phyloP scores from a whole-genome alignment of 169 alveolate species.

The Sarcocystis neurona region DNA sequence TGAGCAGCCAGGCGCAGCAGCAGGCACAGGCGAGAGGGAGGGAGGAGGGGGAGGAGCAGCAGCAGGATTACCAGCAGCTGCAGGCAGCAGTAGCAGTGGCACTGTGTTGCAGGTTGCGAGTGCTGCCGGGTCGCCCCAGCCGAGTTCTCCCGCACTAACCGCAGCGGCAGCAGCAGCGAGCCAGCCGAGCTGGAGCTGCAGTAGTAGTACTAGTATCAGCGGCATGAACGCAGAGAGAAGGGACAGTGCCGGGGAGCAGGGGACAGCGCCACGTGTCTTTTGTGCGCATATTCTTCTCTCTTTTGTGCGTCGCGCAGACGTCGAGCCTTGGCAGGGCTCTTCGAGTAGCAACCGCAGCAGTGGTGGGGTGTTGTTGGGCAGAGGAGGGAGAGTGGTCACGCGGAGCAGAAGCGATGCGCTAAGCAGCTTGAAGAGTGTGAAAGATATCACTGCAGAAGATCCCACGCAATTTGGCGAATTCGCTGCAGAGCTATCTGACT shows the following conservation, averaged over 20 bases:
- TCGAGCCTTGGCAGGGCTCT: background rate
- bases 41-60: background rate
- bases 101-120: background rate
- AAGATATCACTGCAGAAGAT: background rate
- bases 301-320: background rate
- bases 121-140: background rate
- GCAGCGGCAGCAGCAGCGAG: too few relatives aligned
- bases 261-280: background rate
- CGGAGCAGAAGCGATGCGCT: constrained; percentile 4
- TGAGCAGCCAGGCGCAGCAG: too few relatives aligned
- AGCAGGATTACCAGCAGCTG: background rate
- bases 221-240: background rate
- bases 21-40: background rate
- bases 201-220: too few relatives aligned
- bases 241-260: background rate
- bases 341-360: too few relatives aligned
- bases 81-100: background rate
- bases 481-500: constrained; percentile 44
- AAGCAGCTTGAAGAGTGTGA: constrained; percentile 10
- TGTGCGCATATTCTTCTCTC: constrained; percentile 7
- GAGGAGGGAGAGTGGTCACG: constrained; percentile 15
- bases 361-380: background rate
- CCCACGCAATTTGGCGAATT: constrained; percentile 23
- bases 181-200: too few relatives aligned
- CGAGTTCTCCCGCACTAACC: too few relatives aligned